Evolutionary conservation across 257 asterid species (phyloP).

Genomic region (Solanum chilense): DNA sequence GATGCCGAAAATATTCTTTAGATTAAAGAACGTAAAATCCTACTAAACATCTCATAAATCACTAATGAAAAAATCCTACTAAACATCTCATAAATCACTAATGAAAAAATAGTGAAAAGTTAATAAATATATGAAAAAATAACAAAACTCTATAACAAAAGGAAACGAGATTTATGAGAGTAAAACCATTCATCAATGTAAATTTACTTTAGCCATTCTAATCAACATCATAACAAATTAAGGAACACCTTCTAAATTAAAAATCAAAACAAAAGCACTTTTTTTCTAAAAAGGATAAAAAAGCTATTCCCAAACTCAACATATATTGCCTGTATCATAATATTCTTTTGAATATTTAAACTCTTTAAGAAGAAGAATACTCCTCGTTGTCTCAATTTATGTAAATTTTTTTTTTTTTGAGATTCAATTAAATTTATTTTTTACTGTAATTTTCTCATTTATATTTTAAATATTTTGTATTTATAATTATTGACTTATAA

Average conservation of each 20-base stretch:
- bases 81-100: no score
- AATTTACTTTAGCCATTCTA: neutral
- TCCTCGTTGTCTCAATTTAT: neutral
- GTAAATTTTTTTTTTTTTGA: neutral
- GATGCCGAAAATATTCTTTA: no score
- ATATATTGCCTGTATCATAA: neutral
- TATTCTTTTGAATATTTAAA: no score
- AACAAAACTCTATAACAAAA: neutral
- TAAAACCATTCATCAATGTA: neutral
- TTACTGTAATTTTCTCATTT: no score
- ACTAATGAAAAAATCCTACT: neutral
- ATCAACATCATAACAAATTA: neutral
- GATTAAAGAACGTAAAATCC: no score
- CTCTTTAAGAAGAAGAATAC: neutral
- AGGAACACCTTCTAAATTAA: neutral
- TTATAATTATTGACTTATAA: no score
- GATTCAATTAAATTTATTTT: no score
- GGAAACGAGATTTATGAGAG: neutral
- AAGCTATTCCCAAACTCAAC: neutral
- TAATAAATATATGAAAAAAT: neutral
- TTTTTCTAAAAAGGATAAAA: neutral
- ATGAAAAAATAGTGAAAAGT: neutral
- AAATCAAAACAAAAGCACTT: neutral
- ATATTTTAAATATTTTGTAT: no score
- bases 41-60: neutral